These are phyloP conservation scores for Leccinum boreale DNA, from an alignment of 768 basidiomycete genomes.

Conservation along the genomic window DNA sequence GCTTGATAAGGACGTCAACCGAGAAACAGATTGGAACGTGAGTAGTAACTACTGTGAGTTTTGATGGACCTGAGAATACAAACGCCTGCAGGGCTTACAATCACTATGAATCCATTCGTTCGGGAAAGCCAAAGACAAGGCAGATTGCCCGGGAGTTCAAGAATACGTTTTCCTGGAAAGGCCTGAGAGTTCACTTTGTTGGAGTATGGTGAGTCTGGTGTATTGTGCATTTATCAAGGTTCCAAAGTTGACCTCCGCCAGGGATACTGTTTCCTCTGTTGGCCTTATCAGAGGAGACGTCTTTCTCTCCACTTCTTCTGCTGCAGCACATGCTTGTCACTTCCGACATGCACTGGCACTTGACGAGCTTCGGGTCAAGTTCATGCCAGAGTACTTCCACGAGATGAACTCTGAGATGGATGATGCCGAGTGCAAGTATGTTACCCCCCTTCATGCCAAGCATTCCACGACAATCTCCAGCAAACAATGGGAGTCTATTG, in stretches of 20 bases:
- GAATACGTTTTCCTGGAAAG: constrained; percentile 41
- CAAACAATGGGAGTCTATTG: not conserved
- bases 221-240: not conserved
- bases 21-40: constrained; percentile 33
- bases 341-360: constrained; percentile 65
- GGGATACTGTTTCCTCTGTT: constrained; percentile 69
- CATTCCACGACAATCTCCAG: not conserved
- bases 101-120: constrained; percentile 17
- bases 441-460: not conserved
- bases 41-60: constrained; percentile 1
- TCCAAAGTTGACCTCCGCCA: constrained; percentile 17
- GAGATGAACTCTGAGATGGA: constrained; percentile 26
- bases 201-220: constrained; percentile 44
- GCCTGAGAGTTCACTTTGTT: constrained; percentile 46
- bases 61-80: not conserved
- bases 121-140: constrained; percentile 17
- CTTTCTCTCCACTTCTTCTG: constrained; percentile 53
- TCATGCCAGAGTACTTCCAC: constrained; percentile 43
- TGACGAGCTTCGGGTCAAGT: constrained; percentile 61
- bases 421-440: constrained; percentile 10
- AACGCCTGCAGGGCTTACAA: constrained; percentile 14
- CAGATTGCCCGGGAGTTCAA: constrained; percentile 36
- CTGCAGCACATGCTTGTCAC: constrained; percentile 51
- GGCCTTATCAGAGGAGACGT: constrained; percentile 47
- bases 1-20: constrained; percentile 30